Base-by-base conservation (phyloP, 192 early-diverging fungal genomes). In the Backusella circina region DNA sequence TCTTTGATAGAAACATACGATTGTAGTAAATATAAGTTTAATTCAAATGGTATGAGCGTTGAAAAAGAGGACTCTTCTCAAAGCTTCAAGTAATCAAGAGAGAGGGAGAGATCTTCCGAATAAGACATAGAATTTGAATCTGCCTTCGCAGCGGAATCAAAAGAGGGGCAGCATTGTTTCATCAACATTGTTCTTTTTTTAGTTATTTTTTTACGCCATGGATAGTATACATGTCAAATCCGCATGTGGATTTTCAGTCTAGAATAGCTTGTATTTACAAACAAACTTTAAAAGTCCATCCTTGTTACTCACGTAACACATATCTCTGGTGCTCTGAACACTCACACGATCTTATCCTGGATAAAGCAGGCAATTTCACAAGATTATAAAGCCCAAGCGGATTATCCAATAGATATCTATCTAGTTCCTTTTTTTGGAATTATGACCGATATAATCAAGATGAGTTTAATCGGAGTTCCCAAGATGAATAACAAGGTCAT, bases 401-500 rank as follows among this genome's bases (percentile, higher is more conserved):
- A 61, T 61, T 61, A 61, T 61, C 54, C 54, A 61, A 61, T 61
- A 61, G 23, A 61, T 61, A 61, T 28, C 54, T 61, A 61, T 61
- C 54, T 61, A 9, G 54, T 61, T 10, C 54, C 54, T 61, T 61
- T 61, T 61, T 61, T 28, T 61, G 54, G 54, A 61, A 21, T 61
- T 13, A 61, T 13, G 54, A 12, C 54, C 54, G 54, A 57, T 57
- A 26, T 57, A 26, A 57, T 61, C 54, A 61, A 61, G 54, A 61
- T 61, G 10, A 28, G 54, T 61, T 61, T 61, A 61, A 26, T 26
- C 54, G 54, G 54, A 61, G 54, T 61, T 61, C 7, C 54, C 23
- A 28, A 61, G 21, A 61, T 61, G 54, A 32, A 66, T 38, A 68
- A 68, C 32, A 68, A 68, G n/a, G 36, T 68, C 67, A 68, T 68